Conservation (phyloP, 2,329 filamentous ascomycete genomes). For the Penicillium paneum region DNA sequence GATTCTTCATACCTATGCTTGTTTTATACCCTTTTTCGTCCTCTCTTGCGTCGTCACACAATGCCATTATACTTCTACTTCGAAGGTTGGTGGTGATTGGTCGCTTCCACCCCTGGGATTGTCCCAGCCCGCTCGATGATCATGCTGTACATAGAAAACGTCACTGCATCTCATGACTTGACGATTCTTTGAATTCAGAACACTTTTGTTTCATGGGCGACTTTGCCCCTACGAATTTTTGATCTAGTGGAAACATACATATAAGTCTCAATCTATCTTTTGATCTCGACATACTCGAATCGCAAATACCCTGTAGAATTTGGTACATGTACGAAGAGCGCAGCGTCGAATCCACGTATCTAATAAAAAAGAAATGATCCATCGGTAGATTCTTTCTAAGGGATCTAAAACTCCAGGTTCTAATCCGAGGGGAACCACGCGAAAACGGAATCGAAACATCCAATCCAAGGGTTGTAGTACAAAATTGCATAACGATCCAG, state of each 20-base stretch:
- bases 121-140: constrained; percentile 11
- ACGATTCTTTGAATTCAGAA: constrained; percentile 12
- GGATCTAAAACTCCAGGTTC: not conserved
- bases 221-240: not conserved
- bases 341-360: not conserved
- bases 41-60: not conserved
- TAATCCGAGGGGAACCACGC: not conserved
- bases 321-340: not conserved
- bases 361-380: not conserved
- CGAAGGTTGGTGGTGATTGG: not conserved
- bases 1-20: not conserved
- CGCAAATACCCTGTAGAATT: not conserved
- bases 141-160: constrained; percentile 23
- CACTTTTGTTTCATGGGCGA: not conserved
- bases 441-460: not conserved
- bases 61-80: not conserved
- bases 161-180: constrained; percentile 21
- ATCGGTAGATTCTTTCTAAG: not conserved
- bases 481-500: not conserved
- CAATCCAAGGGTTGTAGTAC: constrained; percentile 8
- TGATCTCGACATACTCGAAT: not conserved
- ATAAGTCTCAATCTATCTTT: not conserved
- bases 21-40: constrained; percentile 12
- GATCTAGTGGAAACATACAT: not conserved
- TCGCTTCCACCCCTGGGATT: not conserved